These are phyloP conservation scores for Dryas integrifolia DNA, from an alignment of 331 rosid species.

Conservation along the genomic window DNA sequence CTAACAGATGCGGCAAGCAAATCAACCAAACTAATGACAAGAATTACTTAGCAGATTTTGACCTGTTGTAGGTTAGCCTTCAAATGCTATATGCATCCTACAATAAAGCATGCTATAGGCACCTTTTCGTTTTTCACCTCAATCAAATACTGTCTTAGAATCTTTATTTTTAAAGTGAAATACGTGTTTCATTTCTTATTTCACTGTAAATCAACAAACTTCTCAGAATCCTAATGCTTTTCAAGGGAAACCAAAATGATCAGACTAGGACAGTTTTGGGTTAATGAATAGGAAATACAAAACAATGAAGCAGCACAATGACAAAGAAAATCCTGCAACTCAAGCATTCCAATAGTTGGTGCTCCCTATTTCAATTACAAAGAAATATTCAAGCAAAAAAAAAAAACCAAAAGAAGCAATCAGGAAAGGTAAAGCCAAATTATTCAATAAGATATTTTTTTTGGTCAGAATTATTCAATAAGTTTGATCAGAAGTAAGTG, in stretches of 20 bases:
- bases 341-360: constrained; percentile 4
- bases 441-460: too few relatives aligned
- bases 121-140: neutral
- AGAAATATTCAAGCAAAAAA: too few relatives aligned
- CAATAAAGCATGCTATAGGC: neutral
- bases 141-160: neutral
- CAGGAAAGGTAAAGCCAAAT: too few relatives aligned
- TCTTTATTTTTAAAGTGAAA: neutral
- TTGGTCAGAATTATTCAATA: too few relatives aligned
- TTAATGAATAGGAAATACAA: neutral
- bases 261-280: neutral
- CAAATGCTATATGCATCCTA: neutral
- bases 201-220: neutral
- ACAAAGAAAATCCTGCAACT: neutral
- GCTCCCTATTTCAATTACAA: neutral
- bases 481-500: too few relatives aligned
- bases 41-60: neutral
- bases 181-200: neutral
- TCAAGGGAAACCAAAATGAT: neutral
- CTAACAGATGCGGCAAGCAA: neutral
- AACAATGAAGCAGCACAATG: neutral
- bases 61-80: neutral
- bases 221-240: too few relatives aligned
- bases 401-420: too few relatives aligned
- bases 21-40: neutral